Evolutionary conservation across 1,139 yeast genomes (phyloP), one percentile per base, ranked within the genome.

Genomic region (Magnusiomyces ingens): DNA sequence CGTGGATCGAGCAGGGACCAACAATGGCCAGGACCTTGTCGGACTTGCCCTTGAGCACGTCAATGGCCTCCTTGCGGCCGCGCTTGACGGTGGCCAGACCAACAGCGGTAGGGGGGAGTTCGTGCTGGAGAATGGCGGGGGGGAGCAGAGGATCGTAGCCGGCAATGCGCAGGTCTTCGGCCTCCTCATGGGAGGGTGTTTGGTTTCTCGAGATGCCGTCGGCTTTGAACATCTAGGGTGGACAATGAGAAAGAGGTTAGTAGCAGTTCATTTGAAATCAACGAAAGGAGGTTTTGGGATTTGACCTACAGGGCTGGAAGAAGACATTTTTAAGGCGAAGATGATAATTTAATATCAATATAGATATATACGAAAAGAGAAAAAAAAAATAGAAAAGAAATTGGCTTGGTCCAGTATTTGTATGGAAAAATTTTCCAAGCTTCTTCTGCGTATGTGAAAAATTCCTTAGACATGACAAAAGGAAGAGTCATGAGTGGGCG

Each of bases 1-100:
- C 99, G 67, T 93, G 98, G 61, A 93, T 84, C 4, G 98, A 93
- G 70, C 99, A 93, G 57, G 99, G 99, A 1, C 99, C 99, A 59
- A 93, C 98, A 75, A 93, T 84, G 59, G 82, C 80, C 54, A 93
- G 78, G 63, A 91, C 97, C 50, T 80, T 81, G 62, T 84, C 77
- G 61, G 85, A 75, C 64, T 82, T 78, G 50, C 83, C 81, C 42
- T 86, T 73, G 45, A 86, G 72, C 52, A 75, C 74, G 53, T 79
- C 72, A 60, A 93, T 80, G 1, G 95, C 84, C 37, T 80, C 82
- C 60, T 85, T 80, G 71, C 99, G 82, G 37, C 96, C 97, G 52
- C 77, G 74, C 50, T 84, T 68, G 53, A 93, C 88, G 56, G 75
- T 81, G 51, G 79, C 73, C 60, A 78, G 79, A 52, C 86, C 81